These are phyloP conservation scores for Leishmania martiniquensis DNA, from an alignment of 208 protist genomes.

Conservation along the genomic window DNA sequence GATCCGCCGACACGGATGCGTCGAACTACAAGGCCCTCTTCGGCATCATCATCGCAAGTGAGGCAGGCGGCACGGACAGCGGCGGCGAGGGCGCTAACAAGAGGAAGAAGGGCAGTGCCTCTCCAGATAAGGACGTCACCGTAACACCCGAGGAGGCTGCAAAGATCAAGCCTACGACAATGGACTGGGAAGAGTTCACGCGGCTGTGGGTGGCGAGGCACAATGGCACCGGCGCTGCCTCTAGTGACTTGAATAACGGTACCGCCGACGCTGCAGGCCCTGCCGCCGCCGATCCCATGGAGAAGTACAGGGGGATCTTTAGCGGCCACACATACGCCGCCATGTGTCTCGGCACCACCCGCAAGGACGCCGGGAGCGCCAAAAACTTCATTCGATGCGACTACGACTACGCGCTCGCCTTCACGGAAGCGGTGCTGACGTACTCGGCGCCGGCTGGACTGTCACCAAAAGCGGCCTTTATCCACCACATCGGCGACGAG, in stretches of 20 bases:
- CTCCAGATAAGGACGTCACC: neutral
- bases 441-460: conserved; percentile 47
- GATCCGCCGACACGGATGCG: conserved; percentile 17
- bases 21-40: conserved; percentile 48
- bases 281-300: neutral
- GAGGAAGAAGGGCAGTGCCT: neutral
- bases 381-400: conserved; percentile 68
- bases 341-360: conserved; percentile 85
- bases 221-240: conserved; percentile 2
- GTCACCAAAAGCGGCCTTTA: conserved; percentile 7
- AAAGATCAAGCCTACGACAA: conserved; percentile 48
- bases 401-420: conserved; percentile 76
- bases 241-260: neutral
- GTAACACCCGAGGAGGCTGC: conserved; percentile 36
- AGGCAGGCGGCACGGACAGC: neutral
- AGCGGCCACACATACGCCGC: conserved; percentile 60
- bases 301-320: conserved; percentile 51
- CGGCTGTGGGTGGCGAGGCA: conserved; percentile 32
- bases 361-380: conserved; percentile 73
- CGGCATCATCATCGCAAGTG: conserved; percentile 23
- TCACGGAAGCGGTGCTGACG: conserved; percentile 57
- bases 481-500: conserved; percentile 38
- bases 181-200: conserved; percentile 72
- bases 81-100: neutral
- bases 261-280: neutral